These are phyloP conservation scores for Ilyonectria destructans DNA, from an alignment of 2,329 filamentous ascomycete genomes.

Conservation along the genomic window DNA sequence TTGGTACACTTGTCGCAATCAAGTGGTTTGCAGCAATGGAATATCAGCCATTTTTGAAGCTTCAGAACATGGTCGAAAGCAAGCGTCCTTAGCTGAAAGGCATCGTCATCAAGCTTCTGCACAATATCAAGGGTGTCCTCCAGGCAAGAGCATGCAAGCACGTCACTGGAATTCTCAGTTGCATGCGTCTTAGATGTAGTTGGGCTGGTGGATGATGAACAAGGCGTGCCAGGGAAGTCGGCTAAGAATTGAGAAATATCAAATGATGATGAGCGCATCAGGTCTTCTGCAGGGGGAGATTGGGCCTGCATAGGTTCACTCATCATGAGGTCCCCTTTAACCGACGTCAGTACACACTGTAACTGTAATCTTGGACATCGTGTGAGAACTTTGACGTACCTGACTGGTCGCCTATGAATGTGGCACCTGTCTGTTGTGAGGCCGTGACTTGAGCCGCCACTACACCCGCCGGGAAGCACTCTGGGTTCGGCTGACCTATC, in stretches of 20 bases:
- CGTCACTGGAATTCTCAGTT: background rate
- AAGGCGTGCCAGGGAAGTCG: background rate
- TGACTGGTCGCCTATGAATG: background rate
- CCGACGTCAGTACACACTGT: background rate
- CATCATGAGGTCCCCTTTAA: background rate
- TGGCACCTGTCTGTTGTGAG: background rate
- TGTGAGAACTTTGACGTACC: background rate
- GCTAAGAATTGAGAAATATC: slow-evolving; percentile 5
- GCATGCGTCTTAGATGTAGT: background rate
- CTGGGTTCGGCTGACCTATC: background rate
- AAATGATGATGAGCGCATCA: background rate
- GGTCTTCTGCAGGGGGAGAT: background rate
- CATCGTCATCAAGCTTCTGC: slow-evolving; percentile 52
- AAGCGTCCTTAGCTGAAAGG: slow-evolving; percentile 46
- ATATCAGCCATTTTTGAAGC: slow-evolving; percentile 52
- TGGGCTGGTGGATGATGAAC: too few relatives aligned
- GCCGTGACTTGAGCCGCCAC: background rate
- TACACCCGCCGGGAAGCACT: too few relatives aligned
- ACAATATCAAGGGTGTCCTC: slow-evolving; percentile 44
- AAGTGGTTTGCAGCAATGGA: slow-evolving; percentile 48
- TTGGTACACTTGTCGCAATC: slow-evolving; percentile 43
- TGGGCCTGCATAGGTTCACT: background rate
- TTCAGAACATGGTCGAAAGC: slow-evolving; percentile 50
- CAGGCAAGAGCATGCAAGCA: slow-evolving; percentile 42
- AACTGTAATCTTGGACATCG: too few relatives aligned